phyloP scores from a whole-genome alignment of 257 asterid genomes.

The Marsdenia floribunda region DNA sequence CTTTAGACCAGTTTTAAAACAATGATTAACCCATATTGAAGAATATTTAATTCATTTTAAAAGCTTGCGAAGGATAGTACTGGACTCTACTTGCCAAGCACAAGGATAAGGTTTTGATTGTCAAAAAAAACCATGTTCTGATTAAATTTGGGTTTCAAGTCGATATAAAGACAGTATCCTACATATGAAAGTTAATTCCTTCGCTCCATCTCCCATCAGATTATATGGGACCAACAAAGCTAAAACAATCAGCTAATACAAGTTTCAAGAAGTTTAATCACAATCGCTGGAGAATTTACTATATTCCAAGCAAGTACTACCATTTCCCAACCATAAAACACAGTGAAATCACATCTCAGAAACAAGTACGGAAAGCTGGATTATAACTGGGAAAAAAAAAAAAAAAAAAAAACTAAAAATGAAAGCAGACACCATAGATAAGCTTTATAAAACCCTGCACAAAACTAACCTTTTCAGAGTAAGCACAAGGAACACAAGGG shows the following conservation, averaged over 20 bases:
- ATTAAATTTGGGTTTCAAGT: too few species aligned
- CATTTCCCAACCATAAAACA: background rate
- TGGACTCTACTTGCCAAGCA: too few species aligned
- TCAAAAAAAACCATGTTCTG: too few species aligned
- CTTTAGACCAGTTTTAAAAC: too few species aligned
- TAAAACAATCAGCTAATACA: too few species aligned
- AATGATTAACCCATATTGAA: too few species aligned
- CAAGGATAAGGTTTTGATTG: too few species aligned
- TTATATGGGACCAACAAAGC: background rate
- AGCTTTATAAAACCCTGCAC: too few species aligned
- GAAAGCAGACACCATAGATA: background rate
- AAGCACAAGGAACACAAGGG: constrained; percentile 86
- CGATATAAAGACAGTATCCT: too few species aligned
- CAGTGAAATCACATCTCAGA: background rate
- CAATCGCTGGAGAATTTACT: background rate
- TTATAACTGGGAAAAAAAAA: background rate
- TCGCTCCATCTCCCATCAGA: background rate
- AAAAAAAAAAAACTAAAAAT: background rate
- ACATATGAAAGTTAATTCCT: background rate
- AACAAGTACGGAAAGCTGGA: background rate
- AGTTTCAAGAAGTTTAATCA: background rate
- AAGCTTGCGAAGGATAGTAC: too few species aligned
- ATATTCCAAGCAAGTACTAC: background rate
- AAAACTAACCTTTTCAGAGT: constrained; percentile 67
- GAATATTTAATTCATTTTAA: too few species aligned